Evolutionary conservation across 306 rosid species (phyloP).

Genomic region (Oemleria cerasiformis): DNA sequence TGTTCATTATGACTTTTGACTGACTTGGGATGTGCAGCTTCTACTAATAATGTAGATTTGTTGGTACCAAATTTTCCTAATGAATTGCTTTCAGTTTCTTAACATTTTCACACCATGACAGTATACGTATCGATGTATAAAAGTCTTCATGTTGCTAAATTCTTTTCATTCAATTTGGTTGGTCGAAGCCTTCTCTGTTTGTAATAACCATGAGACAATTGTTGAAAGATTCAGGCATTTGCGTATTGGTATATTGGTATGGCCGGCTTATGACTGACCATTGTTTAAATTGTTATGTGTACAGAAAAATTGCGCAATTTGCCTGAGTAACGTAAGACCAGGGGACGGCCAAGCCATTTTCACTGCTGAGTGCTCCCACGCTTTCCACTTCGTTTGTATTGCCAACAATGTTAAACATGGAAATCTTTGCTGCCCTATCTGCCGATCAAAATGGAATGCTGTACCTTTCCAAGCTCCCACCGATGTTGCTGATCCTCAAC

Average conservation of each 20-base stretch:
- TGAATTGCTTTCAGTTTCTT: background rate
- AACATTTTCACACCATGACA: background rate
- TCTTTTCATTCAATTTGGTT: background rate
- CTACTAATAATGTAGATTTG: too few species aligned
- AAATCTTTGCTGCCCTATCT: conserved; percentile 11
- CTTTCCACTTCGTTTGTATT: conserved; percentile 15
- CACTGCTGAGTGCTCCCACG: conserved; percentile 17
- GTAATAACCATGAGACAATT: background rate
- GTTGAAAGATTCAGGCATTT: too few species aligned
- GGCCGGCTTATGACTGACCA: background rate
- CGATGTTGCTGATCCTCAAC: background rate
- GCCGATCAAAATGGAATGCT: conserved; percentile 3
- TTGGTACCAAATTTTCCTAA: background rate
- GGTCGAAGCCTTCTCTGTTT: background rate
- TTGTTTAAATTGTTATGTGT: background rate
- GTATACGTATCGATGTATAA: background rate
- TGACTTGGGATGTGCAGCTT: background rate
- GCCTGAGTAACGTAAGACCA: conserved; percentile 4
- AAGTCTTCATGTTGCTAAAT: background rate
- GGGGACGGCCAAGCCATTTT: conserved; percentile 12
- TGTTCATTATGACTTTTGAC: background rate
- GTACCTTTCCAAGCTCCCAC: conserved; percentile 11
- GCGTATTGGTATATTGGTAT: too few species aligned
- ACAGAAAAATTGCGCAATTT: conserved; percentile 20
- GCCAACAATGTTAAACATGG: conserved; percentile 15